Conservation (phyloP, 768 basidiomycete genomes). For the Rubroboletus pulcherrimus region DNA sequence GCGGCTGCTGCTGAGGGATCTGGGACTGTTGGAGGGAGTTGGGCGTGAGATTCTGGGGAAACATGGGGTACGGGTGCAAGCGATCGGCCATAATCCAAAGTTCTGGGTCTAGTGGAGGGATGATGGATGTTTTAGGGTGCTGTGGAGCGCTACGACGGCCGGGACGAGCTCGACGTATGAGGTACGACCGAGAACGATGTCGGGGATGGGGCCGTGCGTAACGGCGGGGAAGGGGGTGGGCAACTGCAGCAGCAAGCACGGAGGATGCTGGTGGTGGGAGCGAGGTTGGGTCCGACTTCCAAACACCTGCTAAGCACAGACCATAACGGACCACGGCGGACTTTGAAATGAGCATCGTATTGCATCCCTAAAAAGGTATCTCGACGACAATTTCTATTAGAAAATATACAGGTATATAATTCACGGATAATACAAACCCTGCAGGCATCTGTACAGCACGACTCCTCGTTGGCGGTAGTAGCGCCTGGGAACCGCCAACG, state of each 20-base stretch:
- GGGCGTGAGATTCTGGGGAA: slow-evolving; percentile 45
- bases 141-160: slow-evolving; percentile 25
- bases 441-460: neutral
- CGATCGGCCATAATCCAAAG: slow-evolving; percentile 60
- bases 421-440: slow-evolving; percentile 1
- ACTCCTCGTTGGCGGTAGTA: neutral
- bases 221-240: slow-evolving; percentile 44
- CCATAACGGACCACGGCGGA: slow-evolving; percentile 34
- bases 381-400: slow-evolving; percentile 14
- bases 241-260: slow-evolving; percentile 27
- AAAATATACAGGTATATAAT: slow-evolving; percentile 14
- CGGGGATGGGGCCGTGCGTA: slow-evolving; percentile 37
- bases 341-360: slow-evolving; percentile 26
- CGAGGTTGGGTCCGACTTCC: slow-evolving; percentile 47
- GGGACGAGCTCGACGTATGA: slow-evolving; percentile 19
- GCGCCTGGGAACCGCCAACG: neutral
- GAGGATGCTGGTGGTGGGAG: slow-evolving; percentile 55
- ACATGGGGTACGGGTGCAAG: slow-evolving; percentile 51
- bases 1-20: slow-evolving; percentile 43
- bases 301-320: slow-evolving; percentile 38
- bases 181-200: slow-evolving; percentile 22
- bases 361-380: slow-evolving; percentile 18
- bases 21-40: slow-evolving; percentile 40
- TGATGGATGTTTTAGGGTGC: slow-evolving; percentile 30
- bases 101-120: slow-evolving; percentile 24